Conservation (phyloP, 805 yeast genomes). For the Wickerhamomyces xylosicus region DNA sequence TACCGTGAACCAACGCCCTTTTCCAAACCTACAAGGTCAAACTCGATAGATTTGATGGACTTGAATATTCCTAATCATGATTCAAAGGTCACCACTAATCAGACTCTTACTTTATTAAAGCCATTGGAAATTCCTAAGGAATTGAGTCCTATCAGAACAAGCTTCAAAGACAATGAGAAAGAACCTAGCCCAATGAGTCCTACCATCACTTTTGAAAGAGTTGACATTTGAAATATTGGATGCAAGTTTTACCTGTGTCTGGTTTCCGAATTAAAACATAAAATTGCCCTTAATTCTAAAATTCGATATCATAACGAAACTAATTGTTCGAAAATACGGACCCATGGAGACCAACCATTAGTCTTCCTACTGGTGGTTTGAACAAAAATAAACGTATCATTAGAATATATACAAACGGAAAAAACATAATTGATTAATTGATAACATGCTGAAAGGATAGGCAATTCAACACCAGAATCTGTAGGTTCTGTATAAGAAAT, state of each 20-base stretch:
- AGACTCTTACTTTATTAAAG: neutral
- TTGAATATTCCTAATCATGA: neutral
- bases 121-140: conserved; percentile 1
- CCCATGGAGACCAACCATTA: too few species aligned
- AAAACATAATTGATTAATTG: neutral
- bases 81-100: neutral
- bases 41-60: neutral
- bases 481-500: conserved; percentile 38
- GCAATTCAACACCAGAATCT: conserved; percentile 41
- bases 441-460: neutral
- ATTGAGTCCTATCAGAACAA: neutral
- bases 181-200: conserved; percentile 12
- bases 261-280: neutral
- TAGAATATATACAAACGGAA: too few species aligned
- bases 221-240: neutral
- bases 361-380: too few species aligned
- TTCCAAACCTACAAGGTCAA: conserved; percentile 1
- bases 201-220: conserved; percentile 11
- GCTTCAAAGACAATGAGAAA: neutral
- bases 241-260: neutral
- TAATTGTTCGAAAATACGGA: too few species aligned
- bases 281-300: too few species aligned
- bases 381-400: too few species aligned
- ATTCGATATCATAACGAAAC: too few species aligned
- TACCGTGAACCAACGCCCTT: conserved; percentile 17